A percentile compares a stretch with the other conserved stretches of the same genome.
These are phyloP conservation scores for Nymphaea colorata DNA, from an alignment of 164 flowering plant species.

Conservation along the genomic window DNA sequence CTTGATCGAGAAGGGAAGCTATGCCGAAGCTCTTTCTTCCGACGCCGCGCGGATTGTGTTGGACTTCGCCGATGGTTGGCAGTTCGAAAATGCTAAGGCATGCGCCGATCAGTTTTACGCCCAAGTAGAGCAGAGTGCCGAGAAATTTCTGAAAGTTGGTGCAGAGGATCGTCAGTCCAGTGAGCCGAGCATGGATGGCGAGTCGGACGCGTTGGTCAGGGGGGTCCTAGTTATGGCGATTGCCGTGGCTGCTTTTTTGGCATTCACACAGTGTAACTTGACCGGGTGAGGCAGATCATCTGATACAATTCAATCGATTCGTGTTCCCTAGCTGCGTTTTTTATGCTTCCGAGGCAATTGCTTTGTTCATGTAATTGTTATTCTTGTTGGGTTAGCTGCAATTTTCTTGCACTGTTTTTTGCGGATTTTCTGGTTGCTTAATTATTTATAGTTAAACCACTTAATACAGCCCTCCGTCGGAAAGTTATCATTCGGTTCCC, in stretches of 20 bases:
- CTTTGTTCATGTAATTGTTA: background rate
- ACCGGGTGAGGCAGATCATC: conserved; percentile 45
- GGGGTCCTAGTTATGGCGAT: conserved; percentile 45
- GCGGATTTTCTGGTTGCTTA: too few species aligned
- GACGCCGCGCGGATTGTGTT: conserved; percentile 25
- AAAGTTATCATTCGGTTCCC: conserved; percentile 32
- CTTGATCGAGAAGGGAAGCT: conserved; percentile 55
- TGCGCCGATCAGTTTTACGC: conserved; percentile 33
- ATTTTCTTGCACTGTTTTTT: too few species aligned
- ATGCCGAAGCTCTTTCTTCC: conserved; percentile 46
- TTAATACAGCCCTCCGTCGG: conserved; percentile 18
- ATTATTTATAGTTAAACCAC: too few species aligned
- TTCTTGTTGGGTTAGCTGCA: background rate
- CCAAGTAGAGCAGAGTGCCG: conserved; percentile 25
- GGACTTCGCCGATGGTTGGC: conserved; percentile 10
- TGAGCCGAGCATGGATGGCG: conserved; percentile 6
- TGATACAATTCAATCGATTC: background rate
- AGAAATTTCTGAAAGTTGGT: conserved; percentile 22
- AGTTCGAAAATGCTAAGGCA: conserved; percentile 22
- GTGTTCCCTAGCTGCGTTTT: background rate
- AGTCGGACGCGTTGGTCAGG: conserved; percentile 16
- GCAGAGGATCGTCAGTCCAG: conserved; percentile 7
- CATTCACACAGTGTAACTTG: conserved; percentile 56
- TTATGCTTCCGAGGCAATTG: background rate
- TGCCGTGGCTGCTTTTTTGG: conserved; percentile 58